Evolutionary conservation across 441 rosid species (phyloP).

Genomic region (Populus hybrid): DNA sequence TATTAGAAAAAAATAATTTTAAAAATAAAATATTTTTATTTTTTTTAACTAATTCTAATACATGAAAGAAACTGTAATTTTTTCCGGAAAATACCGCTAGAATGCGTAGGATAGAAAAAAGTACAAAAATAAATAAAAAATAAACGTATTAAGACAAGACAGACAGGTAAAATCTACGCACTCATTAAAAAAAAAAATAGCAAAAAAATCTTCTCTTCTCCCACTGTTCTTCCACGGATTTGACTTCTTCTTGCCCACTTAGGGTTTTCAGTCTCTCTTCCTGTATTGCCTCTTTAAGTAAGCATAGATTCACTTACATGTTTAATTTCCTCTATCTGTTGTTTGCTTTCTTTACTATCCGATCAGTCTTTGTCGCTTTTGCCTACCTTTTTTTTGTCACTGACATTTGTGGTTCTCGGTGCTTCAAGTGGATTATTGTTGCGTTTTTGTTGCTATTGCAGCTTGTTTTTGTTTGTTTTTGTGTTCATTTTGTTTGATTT

Average conservation of each 20-base stretch:
- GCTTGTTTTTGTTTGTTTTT: background rate
- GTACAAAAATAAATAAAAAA: background rate
- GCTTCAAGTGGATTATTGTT: slow-evolving; percentile 4
- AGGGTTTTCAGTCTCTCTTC: slow-evolving; percentile 14
- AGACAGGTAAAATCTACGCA: slow-evolving; percentile 21
- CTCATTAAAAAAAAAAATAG: slow-evolving; percentile 16
- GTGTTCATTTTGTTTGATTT: background rate
- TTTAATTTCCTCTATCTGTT: background rate
- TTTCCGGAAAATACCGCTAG: background rate
- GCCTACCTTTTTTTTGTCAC: background rate
- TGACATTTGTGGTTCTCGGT: slow-evolving; percentile 11
- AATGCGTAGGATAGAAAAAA: background rate
- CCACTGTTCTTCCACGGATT: slow-evolving; percentile 25
- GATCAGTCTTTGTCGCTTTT: background rate
- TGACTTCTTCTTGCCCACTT: slow-evolving; percentile 17
- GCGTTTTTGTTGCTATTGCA: background rate
- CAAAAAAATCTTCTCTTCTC: slow-evolving; percentile 16
- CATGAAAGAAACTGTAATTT: background rate
- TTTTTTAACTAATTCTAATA: too few relatives aligned
- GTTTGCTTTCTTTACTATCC: background rate
- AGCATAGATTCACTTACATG: slow-evolving; percentile 16
- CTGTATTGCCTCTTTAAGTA: slow-evolving; percentile 17
- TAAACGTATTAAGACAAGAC: slow-evolving; percentile 9
- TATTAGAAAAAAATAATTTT: too few relatives aligned
- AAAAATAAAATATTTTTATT: too few relatives aligned